phyloP scores from a whole-genome alignment of 495 filamentous ascomycete species.

The Margaritispora aquatica region DNA sequence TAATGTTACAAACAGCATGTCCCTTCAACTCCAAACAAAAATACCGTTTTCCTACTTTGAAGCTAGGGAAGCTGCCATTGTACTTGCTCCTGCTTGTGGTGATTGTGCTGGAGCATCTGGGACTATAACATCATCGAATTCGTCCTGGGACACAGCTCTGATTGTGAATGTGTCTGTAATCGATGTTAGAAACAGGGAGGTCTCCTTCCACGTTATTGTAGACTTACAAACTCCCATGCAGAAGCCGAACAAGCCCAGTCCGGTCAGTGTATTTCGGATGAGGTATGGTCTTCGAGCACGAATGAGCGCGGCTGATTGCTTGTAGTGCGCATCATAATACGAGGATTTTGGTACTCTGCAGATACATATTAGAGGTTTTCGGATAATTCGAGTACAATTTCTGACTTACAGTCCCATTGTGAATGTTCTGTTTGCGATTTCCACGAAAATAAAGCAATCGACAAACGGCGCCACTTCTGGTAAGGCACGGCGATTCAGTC shows the following conservation, averaged over 20 bases:
- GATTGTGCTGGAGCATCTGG: slow-evolving; percentile 55
- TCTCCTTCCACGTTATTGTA: background rate
- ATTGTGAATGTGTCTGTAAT: slow-evolving; percentile 79
- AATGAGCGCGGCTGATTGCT: slow-evolving; percentile 75
- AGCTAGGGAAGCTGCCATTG: slow-evolving; percentile 10
- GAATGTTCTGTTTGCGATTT: background rate
- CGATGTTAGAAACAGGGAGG: background rate
- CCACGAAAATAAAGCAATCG: too few relatives aligned
- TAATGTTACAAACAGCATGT: background rate
- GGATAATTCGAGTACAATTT: background rate
- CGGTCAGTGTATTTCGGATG: slow-evolving; percentile 78
- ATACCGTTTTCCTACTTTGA: slow-evolving; percentile 6
- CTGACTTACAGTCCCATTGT: background rate
- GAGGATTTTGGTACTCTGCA: slow-evolving; percentile 63
- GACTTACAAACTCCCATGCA: slow-evolving; percentile 75
- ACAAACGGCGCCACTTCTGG: background rate
- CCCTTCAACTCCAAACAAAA: background rate
- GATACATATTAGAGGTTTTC: background rate
- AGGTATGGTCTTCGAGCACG: slow-evolving; percentile 89
- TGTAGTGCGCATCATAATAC: slow-evolving; percentile 84
- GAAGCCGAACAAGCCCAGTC: slow-evolving; percentile 60
- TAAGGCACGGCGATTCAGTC: background rate
- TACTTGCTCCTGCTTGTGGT: slow-evolving; percentile 34
- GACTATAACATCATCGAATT: slow-evolving; percentile 92
- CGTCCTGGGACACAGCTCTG: slow-evolving; percentile 84